Base-by-base conservation (phyloP, 352 stramenopile species). In the Phytophthora cajani region DNA sequence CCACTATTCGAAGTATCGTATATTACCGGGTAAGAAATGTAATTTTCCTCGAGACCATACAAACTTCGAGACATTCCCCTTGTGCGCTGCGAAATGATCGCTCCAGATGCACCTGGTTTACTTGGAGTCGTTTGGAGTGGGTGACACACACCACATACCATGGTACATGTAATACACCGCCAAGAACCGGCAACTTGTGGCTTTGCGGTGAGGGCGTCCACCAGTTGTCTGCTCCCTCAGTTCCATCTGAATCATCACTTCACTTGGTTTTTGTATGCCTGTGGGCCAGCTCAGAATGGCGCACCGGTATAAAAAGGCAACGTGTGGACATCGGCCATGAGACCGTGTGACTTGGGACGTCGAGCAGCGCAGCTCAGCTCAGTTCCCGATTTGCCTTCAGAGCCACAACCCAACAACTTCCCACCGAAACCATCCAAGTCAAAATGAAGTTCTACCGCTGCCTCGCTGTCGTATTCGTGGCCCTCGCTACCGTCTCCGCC, bases 371-470 rank as follows among this genome's bases (percentile, higher is more conserved):
- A 54, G 3, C 58, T 55, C 49, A 54, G 3, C 58, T 58, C 59
- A 66, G 44, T 66, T 25, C 59, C 10, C 32, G 21, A 51, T 66
- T 50, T 38, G 36, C 25, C 59, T 9, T 25, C 12, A 36, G 6
- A 9, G 8, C 30, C 7, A 7, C 30, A 36, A 36, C 1, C 30
- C 30, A 36, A 36, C 30, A 36, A 36, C 30, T 36, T 33, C 30
- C 30, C 30, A 36, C 30, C 30, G 30, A 11, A 10, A 36, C 1
- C 11, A 14, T 16, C 32, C 30, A n/a, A 47, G 40, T 40, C 30
- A 27, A 0, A 25, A 67, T 67, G 60, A 60, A 61, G 5, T 67
- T 61, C 50, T 46, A 61, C 50, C 25, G 50, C 21, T 53, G 21
- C 36, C 23, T 67, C 21, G 23, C 25, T 44, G 8, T 66, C 40